Evolutionary conservation across 805 yeast species (phyloP), one percentile per base, ranked within the genome.

Genomic region (Citeromyces matritensis): DNA sequence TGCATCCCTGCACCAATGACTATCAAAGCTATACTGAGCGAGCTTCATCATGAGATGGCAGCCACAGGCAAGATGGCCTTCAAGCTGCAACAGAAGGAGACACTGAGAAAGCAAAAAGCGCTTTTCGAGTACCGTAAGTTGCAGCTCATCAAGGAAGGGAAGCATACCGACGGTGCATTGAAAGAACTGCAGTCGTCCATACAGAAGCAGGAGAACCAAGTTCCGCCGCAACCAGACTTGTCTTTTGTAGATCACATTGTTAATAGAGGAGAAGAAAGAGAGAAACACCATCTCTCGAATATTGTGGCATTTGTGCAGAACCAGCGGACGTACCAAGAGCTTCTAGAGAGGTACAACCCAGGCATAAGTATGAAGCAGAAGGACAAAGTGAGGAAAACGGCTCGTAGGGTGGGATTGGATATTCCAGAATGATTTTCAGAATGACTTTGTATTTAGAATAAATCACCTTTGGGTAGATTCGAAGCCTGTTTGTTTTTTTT

Each of bases 311-410:
- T 71, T 47, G 55, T 88, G 33, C 60, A 63, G 32, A 70, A 76
- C 38, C 96, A 88, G 51, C 62, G 91, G 39, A 70, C 63, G 9
- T 88, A 84, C 54, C 73, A 71, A 37, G 86, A 76, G 40, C 61
- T 88, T 30, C 59, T 86, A 28, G 91, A 80, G 41, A 65, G 94
- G 41, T 91, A 88, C 53, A 83, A 86, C 44, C 88, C 94, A 3
- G 91, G 94, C 3, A 60, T 78, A 37, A 70, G 70, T 15, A 69
- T 79, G 72, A 66, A 73, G 15, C 94, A 81, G 45, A 68, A 67
- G 32, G 95, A 88, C 37, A 73, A 77, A 34, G 75, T 88, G 17
- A 63, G 73, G 42, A 69, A 67, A 47, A 79, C 94, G 1, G 98
- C 97, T 5, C 65, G 75, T 35, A 67, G 75, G 39, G 98, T 88